These are phyloP conservation scores for Alternaria sp. DNA, from an alignment of 2,329 filamentous ascomycete species.

Conservation along the genomic window DNA sequence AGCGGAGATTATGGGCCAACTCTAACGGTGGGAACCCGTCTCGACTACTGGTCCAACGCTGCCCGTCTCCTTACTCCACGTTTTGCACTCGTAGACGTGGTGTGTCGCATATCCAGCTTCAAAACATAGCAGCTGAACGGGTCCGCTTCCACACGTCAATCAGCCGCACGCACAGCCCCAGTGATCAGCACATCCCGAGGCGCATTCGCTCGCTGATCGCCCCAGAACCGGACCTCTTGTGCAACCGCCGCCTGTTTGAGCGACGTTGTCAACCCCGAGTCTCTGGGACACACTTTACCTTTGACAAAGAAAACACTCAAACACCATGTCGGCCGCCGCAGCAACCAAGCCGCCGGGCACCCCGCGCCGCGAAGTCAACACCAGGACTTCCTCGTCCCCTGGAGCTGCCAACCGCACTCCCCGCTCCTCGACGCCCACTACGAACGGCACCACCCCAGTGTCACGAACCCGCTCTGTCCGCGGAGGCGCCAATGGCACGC, in stretches of 20 bases:
- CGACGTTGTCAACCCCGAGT: conserved; percentile 18
- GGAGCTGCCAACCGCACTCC: conserved; percentile 42
- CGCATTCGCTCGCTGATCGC: conserved; percentile 13
- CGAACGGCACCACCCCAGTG: conserved; percentile 38
- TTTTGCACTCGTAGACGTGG: conserved; percentile 12
- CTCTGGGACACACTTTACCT: conserved; percentile 10
- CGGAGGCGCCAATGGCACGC: conserved; percentile 40
- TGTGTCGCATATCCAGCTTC: conserved; percentile 6
- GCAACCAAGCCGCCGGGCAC: conserved; percentile 47
- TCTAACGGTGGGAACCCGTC: conserved; percentile 18
- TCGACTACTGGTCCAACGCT: conserved; percentile 4
- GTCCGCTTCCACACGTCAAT: background rate
- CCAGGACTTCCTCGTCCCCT: conserved; percentile 38
- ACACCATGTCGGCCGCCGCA: conserved; percentile 43
- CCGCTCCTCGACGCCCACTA: conserved; percentile 37
- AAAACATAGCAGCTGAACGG: background rate
- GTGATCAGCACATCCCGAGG: conserved; percentile 8
- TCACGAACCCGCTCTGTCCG: conserved; percentile 40
- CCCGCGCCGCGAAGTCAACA: conserved; percentile 29
- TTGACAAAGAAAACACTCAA: conserved; percentile 7
- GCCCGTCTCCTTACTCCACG: conserved; percentile 6
- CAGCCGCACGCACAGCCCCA: conserved; percentile 16
- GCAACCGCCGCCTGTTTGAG: conserved; percentile 14
- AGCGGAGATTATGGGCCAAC: conserved; percentile 21
- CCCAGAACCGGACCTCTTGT: conserved; percentile 16